phyloP scores from a whole-genome alignment of 1,284 basidiomycete genomes.

The Ustilago shanxiensis region DNA sequence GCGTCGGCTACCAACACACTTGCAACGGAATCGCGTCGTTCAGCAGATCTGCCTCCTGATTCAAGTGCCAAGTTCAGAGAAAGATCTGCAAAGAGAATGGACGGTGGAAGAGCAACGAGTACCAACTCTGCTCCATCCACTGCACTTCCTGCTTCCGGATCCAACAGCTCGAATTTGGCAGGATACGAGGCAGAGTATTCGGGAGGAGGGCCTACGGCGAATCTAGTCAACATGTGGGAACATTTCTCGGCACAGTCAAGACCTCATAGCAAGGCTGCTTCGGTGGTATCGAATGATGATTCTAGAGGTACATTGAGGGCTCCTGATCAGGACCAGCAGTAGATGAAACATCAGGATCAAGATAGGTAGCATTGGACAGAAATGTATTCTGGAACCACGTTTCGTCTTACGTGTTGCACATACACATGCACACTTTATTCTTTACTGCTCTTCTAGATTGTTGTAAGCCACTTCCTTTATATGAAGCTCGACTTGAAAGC shows the following conservation, averaged over 20 bases:
- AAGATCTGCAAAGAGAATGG: slow-evolving; percentile 39
- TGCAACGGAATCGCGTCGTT: slow-evolving; percentile 31
- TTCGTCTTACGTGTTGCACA: neutral
- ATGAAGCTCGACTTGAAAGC: neutral
- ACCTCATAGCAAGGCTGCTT: slow-evolving; percentile 41
- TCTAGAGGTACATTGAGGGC: slow-evolving; percentile 35
- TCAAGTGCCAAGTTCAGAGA: slow-evolving; percentile 58
- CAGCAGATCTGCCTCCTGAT: slow-evolving; percentile 54
- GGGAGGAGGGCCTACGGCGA: slow-evolving; percentile 17
- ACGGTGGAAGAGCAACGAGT: slow-evolving; percentile 43
- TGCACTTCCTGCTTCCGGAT: slow-evolving; percentile 6
- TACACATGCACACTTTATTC: neutral
- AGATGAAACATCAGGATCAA: neutral
- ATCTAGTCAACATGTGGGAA: slow-evolving; percentile 51
- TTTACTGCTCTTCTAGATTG: neutral
- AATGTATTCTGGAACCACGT: neutral
- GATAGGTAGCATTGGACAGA: neutral
- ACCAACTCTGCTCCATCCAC: slow-evolving; percentile 55
- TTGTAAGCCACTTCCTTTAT: too few relatives aligned
- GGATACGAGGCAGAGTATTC: slow-evolving; percentile 7
- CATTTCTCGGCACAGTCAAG: slow-evolving; percentile 39
- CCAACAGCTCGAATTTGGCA: slow-evolving; percentile 6
- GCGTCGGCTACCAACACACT: slow-evolving; percentile 12
- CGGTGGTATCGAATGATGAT: slow-evolving; percentile 40
- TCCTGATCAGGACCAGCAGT: slow-evolving; percentile 51